Evolutionary conservation across 805 yeast species (phyloP).

Genomic region (Saturnispora mendoncae): DNA sequence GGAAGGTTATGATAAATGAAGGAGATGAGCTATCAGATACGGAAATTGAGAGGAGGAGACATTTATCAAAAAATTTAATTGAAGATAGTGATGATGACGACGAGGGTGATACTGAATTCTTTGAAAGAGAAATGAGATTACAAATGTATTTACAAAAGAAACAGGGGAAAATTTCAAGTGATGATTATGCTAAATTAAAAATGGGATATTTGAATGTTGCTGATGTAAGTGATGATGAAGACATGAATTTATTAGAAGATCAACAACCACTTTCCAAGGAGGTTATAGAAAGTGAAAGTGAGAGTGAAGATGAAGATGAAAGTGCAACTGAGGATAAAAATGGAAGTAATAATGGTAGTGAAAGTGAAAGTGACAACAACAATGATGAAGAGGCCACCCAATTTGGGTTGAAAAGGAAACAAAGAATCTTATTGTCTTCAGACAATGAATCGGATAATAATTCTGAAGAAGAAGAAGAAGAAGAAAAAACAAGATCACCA

Average conservation of each 20-base stretch:
- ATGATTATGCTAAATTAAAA: slow-evolving; percentile 19
- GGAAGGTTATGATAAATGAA: slow-evolving; percentile 25
- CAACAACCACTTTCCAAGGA: too few relatives aligned
- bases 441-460: slow-evolving; percentile 2
- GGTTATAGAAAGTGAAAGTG: too few relatives aligned
- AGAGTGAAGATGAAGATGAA: neutral
- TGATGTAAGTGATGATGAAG: slow-evolving; percentile 12
- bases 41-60: slow-evolving; percentile 13
- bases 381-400: slow-evolving; percentile 3
- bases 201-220: slow-evolving; percentile 8
- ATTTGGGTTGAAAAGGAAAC: neutral
- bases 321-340: neutral
- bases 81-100: slow-evolving; percentile 59
- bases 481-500: neutral
- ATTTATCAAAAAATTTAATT: slow-evolving; percentile 46
- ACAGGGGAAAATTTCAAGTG: slow-evolving; percentile 23
- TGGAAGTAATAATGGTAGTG: neutral
- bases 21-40: slow-evolving; percentile 15
- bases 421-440: neutral
- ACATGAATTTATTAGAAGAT: slow-evolving; percentile 5
- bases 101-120: slow-evolving; percentile 44
- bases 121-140: slow-evolving; percentile 44
- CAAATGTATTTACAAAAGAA: slow-evolving; percentile 28
- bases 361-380: neutral
- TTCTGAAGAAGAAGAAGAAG: neutral